Percentiles rank a stretch among this genome's conserved stretches.
Evolutionary conservation across 495 filamentous ascomycete species (phyloP).

Genomic region (Aspergillus coremiiformis): DNA sequence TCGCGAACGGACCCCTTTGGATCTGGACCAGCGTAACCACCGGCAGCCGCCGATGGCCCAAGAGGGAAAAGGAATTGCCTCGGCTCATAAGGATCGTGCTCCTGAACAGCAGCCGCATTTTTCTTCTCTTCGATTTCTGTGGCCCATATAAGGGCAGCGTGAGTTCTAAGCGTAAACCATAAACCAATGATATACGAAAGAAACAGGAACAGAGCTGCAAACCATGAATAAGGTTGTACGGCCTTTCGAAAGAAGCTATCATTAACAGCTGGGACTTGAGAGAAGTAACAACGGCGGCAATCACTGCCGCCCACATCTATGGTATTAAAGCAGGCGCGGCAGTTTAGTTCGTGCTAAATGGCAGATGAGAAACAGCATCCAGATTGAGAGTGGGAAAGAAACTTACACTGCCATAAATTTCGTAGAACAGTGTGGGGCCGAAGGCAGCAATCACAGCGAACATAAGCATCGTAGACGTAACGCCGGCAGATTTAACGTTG

Average conservation of each 20-base stretch:
- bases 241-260: constrained; percentile 84
- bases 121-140: constrained; percentile 81
- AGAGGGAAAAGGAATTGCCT: constrained; percentile 27
- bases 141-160: constrained; percentile 96
- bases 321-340: constrained; percentile 61
- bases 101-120: constrained; percentile 31
- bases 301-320: constrained; percentile 48
- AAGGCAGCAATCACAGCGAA: constrained; percentile 98
- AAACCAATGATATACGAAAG: constrained; percentile 88
- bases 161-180: constrained; percentile 93
- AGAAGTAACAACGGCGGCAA: constrained; percentile 90
- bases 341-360: constrained; percentile 79
- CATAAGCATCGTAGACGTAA: constrained; percentile 96
- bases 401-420: constrained; percentile 91
- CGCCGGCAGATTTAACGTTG: constrained; percentile 94
- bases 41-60: constrained; percentile 25
- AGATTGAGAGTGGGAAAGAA: neutral
- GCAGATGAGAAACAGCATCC: constrained; percentile 16
- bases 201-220: constrained; percentile 78
- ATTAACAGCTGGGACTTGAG: constrained; percentile 75
- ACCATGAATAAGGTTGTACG: constrained; percentile 87
- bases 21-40: constrained; percentile 12
- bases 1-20: constrained; percentile 57
- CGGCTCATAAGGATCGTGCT: constrained; percentile 36
- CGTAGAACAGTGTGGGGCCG: constrained; percentile 95